A percentile compares a stretch with the other conserved stretches of the same genome.
phyloP scores from a whole-genome alignment of 352 stramenopile genomes.

The Peronosclerospora sorghi region DNA sequence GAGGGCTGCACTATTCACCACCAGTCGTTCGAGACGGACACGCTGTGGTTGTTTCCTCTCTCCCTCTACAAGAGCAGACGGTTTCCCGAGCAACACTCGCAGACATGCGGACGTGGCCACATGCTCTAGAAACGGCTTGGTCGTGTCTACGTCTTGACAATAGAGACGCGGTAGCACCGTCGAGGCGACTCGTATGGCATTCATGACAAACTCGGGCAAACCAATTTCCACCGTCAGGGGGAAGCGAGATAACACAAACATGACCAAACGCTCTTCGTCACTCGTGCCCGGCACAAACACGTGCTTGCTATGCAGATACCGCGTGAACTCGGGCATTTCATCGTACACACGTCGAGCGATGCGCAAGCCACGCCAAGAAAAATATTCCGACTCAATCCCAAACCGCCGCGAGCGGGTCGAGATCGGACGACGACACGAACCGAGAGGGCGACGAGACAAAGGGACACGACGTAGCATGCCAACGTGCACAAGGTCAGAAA shows the following conservation, averaged over 20 bases:
- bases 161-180: constrained; percentile 43
- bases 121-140: constrained; percentile 14
- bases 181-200: constrained; percentile 24
- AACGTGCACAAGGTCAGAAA: too few species aligned
- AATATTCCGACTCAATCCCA: constrained; percentile 14
- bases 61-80: constrained; percentile 9
- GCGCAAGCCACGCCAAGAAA: constrained; percentile 13
- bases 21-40: constrained; percentile 31
- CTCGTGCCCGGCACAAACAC: constrained; percentile 23
- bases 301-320: constrained; percentile 5
- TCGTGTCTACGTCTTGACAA: constrained; percentile 7
- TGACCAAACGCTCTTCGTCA: constrained; percentile 30
- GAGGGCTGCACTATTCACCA: constrained; percentile 26
- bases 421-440: constrained; percentile 10
- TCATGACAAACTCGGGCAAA: constrained; percentile 31
- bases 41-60: constrained; percentile 2
- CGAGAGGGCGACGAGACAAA: too few species aligned
- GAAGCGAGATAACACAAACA: constrained; percentile 45
- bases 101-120: constrained; percentile 20
- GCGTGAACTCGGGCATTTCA: constrained; percentile 11
- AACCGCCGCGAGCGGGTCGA: constrained; percentile 8
- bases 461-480: too few species aligned
- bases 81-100: constrained; percentile 18
- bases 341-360: constrained; percentile 14
- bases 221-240: constrained; percentile 19